Base-by-base conservation (phyloP, 75 land plant species). In the Picea glauca region DNA sequence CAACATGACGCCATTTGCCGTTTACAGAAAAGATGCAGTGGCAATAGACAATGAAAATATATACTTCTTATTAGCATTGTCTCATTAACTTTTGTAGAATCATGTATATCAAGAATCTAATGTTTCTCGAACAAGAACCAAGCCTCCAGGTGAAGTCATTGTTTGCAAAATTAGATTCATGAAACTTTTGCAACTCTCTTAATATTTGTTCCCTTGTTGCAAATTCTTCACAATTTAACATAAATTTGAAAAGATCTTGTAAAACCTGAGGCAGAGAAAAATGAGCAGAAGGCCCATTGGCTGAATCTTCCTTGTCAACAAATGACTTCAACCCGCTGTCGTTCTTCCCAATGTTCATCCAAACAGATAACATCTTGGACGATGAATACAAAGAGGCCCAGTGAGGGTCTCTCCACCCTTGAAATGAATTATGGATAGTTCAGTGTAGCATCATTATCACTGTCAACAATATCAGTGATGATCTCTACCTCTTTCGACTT, bases 1-100 rank as follows among this genome's bases (percentile, higher is more conserved):
- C 99, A 20, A 98, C 72, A 5, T 92, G 93, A 33, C 84, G 90
- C 96, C 96, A 98, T 30, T 98, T 98, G 60, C 96, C 94, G 80
- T 90, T 96, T 35, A 92, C 83, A 58, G 80, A 82, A 76, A 74
- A 87, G 30, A 90, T 78, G 80, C 86, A 91, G 72, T 95, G 87
- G 58, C 79, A 83, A 80, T 93, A 96, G 35, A 98, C 90, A 76
- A 85, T 62, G 76, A 82, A 86, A 72, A 88, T 0, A 93, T 18
- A 92, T 74, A 43, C 74, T 90, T 74, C 92, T 88, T 12, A 95
- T 85, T n/a, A 89, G 74, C 58, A 73, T 68, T 79, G 85, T 87
- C 77, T 92, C 98, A 72, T 78, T 79, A 33, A 64, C 81, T 75
- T 84, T 65, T 60, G 77, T 26, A 72, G 46, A 75, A 60, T 81